Base-by-base conservation (phyloP, 371 early-diverging fungal species). In the Mucor saturninus region DNA sequence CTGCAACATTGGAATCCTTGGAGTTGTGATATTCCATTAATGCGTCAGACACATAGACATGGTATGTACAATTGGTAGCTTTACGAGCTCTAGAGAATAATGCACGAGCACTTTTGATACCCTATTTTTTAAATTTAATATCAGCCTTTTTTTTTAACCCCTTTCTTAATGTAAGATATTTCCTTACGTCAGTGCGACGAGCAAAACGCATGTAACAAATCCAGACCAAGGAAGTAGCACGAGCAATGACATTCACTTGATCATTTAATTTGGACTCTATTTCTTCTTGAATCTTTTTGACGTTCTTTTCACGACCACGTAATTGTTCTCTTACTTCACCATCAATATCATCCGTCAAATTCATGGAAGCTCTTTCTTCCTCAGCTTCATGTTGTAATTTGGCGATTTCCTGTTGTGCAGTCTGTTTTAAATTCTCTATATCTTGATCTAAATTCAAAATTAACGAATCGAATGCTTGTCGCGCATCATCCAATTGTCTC, bases 11-110 rank as follows among this genome's bases (percentile, higher is more conserved):
- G 0, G 89, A 75, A 61, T 95, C 93, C 74, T 95, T 95, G 64
- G 88, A 93, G 62, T 90, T 86, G 67, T 96, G 92, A 71, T 92
- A 94, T 78, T 98, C 98, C 93, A 97, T 92, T 57, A 95, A 67
- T 3, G 97, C 98, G 31, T 92, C 88, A 0, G 92, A 88, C 26
- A 91, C 90, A 75, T 88, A 96, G 3, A 97, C 85, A 62, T 96
- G 95, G 68, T 91, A 90, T 3, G 94, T 93, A 39, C 89, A 85
- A 51, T 90, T 74, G 4, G 77, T 76, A 10, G 91, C 86, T 54
- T 91, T 91, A 49, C 96, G 83, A 0, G 96, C 94, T 67, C 87
- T 80, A 9, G 86, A 86, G 76, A 97, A 95, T 14, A 96, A 73
- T 35, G 83, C 80, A 13, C 95, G 83, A 9, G 92, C 95, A 13